Base-by-base conservation (phyloP, 1,284 basidiomycete genomes). In the Heterobasidion irregulare region DNA sequence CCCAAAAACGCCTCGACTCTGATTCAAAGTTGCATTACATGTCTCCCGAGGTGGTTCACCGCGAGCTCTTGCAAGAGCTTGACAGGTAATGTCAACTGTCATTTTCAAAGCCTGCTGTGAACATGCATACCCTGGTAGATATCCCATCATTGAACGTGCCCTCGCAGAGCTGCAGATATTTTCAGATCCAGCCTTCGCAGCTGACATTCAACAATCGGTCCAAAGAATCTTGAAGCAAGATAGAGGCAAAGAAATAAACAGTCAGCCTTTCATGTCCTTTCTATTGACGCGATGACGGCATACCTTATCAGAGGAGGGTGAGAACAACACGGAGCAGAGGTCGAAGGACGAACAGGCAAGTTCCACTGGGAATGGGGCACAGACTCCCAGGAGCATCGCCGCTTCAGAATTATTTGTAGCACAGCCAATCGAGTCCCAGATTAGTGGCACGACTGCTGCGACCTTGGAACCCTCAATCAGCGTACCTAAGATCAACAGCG, bases 1-100 rank as follows among this genome's bases (percentile, higher is more conserved):
- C 77, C 12, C 76, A 75, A 38, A 72, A 80, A 59, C 75, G 79
- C 53, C 69, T 89, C 35, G 69, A 68, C 5, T 74, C 75, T 47
- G 83, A 85, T 58, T 70, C 72, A 19, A 78, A 78, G 62, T 65
- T 87, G 38, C 70, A 79, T n/a, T 74, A 76, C 57, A 74, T 78
- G 64, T 65, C 78, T 1, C 76, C 75, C 43, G 81, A 86, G 1
- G 67, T 68, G 12, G 70, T 80, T 19, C 73, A 81, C 54, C 70
- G 76, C 54, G 86, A 87, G 59, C 69, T 89, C 12, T 75, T 83
- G 72, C 82, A 86, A 51, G 85, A 89, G 64, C 72, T 89, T 41
- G 84, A 87, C 65, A 77, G 86, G 86, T 83, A 15, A 35, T 50
- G 9, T 36, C 8, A 9, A 33, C 12, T n/a, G 8, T 13, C 49